Percentiles rank a stretch among this genome's conserved stretches.
Conservation (phyloP, 768 basidiomycete species). For the Suillus spraguei region DNA sequence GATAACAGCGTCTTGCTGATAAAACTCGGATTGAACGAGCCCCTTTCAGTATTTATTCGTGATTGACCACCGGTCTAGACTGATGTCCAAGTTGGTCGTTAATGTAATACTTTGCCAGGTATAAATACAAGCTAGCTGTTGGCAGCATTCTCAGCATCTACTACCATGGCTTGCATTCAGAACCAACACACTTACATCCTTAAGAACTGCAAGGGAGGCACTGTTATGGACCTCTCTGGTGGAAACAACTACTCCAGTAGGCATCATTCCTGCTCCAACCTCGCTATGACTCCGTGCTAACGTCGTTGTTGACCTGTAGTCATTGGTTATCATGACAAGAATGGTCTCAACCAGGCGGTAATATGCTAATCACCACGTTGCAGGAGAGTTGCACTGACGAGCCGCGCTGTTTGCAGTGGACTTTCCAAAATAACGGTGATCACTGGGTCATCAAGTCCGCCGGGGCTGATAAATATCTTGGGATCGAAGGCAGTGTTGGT, state of each 20-base stretch:
- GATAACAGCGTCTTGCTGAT: conserved; percentile 6
- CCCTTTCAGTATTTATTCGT: background rate
- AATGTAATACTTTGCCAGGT: background rate
- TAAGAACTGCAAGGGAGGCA: conserved; percentile 53
- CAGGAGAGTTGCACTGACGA: background rate
- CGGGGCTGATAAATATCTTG: conserved; percentile 44
- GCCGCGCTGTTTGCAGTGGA: conserved; percentile 43
- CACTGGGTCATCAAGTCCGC: conserved; percentile 47
- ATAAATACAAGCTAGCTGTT: background rate
- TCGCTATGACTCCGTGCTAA: background rate
- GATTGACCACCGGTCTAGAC: background rate
- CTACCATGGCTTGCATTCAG: conserved; percentile 30
- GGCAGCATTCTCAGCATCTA: background rate
- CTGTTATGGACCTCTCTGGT: conserved; percentile 58
- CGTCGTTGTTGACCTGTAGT: conserved; percentile 33
- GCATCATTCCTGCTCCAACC: conserved; percentile 16
- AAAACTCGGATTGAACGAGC: background rate
- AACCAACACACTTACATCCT: conserved; percentile 45
- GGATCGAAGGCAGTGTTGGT: conserved; percentile 28
- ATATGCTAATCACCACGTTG: conserved; percentile 4
- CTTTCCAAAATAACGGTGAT: conserved; percentile 36
- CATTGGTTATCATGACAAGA: conserved; percentile 48
- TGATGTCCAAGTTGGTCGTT: background rate
- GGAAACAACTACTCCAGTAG: conserved; percentile 48
- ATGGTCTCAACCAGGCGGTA: conserved; percentile 53